A percentile compares a stretch with the other conserved stretches of the same genome.
phyloP scores from a whole-genome alignment of 2,329 filamentous ascomycete species.

The Plectosphaerella sp. region DNA sequence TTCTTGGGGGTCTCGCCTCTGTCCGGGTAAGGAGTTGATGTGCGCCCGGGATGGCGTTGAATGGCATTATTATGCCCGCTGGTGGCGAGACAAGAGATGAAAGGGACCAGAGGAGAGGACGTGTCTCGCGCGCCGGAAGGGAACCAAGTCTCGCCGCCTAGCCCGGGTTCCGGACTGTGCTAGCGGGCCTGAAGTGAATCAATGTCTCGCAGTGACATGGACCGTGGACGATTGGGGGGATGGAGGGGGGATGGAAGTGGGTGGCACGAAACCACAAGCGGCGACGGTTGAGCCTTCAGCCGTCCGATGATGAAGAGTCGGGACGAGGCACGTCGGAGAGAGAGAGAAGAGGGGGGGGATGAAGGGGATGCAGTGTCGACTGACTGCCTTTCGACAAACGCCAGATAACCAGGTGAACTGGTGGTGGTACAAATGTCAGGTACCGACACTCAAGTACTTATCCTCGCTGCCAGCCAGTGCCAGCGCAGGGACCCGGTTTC shows the following conservation, averaged over 20 bases:
- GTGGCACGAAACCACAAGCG: no score
- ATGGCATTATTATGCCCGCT: background rate
- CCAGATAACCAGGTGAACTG: no score
- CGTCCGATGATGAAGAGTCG: background rate
- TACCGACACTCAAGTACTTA: no score
- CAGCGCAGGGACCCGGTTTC: no score
- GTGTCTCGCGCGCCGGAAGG: background rate
- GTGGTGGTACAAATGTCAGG: no score
- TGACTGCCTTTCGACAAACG: background rate
- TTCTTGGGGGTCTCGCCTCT: no score
- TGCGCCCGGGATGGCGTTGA: background rate
- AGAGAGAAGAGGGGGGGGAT: background rate
- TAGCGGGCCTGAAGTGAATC: background rate
- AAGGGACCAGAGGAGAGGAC: background rate
- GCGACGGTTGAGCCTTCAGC: no score
- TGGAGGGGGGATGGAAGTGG: background rate
- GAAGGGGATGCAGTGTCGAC: background rate
- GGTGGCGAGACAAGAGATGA: background rate
- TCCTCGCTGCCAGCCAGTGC: no score
- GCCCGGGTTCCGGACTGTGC: background rate
- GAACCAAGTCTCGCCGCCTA: background rate
- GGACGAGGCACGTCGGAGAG: background rate
- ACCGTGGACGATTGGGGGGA: background rate
- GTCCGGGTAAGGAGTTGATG: no score
- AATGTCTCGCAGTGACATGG: slow-evolving; percentile 1